Evolutionary conservation across 176 grass and related monocot genomes (phyloP).

Genomic region (Hsuehochloa calcarea): DNA sequence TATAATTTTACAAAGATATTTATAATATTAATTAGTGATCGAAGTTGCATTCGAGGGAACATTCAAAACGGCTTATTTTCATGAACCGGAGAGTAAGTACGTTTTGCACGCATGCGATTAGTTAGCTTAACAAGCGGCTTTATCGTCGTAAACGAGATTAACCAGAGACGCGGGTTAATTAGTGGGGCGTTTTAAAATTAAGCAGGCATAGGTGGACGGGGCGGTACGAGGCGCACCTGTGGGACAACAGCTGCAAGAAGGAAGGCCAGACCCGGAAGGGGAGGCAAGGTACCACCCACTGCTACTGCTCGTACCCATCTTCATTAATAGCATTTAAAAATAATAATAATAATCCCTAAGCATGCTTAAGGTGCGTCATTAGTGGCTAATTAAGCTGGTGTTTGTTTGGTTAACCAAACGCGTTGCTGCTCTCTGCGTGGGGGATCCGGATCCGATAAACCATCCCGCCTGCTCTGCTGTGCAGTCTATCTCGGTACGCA

Average conservation of each 20-base stretch:
- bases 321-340: no score
- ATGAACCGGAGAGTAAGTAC: no score
- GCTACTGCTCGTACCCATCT: no score
- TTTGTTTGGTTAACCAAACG: neutral
- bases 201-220: conserved; percentile 99
- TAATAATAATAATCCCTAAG: neutral
- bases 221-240: conserved; percentile 96
- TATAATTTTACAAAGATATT: no score
- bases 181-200: conserved; percentile 7
- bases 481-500: conserved; percentile 77
- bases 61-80: no score
- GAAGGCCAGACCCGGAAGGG: conserved; percentile 98
- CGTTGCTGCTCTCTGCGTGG: no score
- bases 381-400: neutral
- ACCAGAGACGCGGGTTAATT: conserved; percentile 16
- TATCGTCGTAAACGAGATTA: neutral
- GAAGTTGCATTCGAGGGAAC: no score
- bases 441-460: no score
- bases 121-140: neutral
- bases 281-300: conserved; percentile 64
- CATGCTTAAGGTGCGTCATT: neutral
- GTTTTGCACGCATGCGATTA: neutral
- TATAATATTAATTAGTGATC: no score
- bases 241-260: conserved; percentile 99
- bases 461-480: neutral